phyloP scores from a whole-genome alignment of 2,329 filamentous ascomycete genomes.

The Claviceps maximensis region DNA sequence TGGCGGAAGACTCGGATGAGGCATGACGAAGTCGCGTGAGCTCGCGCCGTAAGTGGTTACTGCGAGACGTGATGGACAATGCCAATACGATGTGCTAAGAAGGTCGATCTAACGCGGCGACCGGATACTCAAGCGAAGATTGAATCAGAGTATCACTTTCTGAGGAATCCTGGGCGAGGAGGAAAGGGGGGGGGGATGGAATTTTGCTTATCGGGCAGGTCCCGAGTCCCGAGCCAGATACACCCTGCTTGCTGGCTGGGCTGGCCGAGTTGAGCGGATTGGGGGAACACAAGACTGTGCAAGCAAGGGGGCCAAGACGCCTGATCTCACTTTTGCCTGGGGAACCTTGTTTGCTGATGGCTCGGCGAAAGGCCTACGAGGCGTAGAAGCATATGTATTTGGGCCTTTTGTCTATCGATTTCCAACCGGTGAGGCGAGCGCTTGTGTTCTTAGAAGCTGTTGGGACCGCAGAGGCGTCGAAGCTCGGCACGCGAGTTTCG shows the following conservation, averaged over 20 bases:
- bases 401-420: background rate
- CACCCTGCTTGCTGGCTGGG: background rate
- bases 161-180: background rate
- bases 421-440: no score
- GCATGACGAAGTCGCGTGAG: constrained; percentile 15
- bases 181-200: background rate
- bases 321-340: background rate
- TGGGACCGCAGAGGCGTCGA: background rate
- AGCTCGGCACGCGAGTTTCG: background rate
- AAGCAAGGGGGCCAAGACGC: background rate
- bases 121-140: background rate
- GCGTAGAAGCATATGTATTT: background rate
- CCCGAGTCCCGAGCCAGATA: background rate
- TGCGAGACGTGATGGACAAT: background rate
- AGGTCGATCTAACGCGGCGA: background rate
- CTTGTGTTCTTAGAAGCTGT: background rate
- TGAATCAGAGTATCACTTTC: background rate
- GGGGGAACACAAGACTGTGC: background rate
- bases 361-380: background rate
- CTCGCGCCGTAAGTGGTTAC: background rate
- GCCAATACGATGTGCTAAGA: no score
- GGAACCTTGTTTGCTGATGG: background rate
- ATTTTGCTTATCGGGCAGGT: background rate
- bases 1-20: constrained; percentile 37
- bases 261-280: background rate